Base-by-base conservation (phyloP, 2,329 filamentous ascomycete genomes). In the Mycosphaerelloides madeirae region DNA sequence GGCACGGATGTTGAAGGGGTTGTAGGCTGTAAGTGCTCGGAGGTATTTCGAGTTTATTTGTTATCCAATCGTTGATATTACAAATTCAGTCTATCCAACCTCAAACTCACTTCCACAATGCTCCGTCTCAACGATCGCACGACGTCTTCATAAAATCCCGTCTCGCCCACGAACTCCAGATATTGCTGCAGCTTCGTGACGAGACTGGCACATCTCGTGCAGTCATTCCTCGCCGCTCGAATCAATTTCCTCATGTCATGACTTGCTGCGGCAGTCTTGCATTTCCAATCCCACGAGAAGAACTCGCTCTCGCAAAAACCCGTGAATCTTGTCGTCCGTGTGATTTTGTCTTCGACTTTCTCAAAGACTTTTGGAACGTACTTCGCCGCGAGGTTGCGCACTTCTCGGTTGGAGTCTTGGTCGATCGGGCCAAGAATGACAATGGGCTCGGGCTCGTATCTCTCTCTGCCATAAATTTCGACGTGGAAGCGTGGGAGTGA, bases 391-490 rank as follows among this genome's bases (percentile, higher is more conserved):
- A 46, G 35, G 13, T 42, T 31, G 12, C 38, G 41, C 13, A 42
- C 45, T 38, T 51, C 38, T 6, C 38, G 16, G 14, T 32, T 32
- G 22, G 39, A 38, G 16, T 40, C 29, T 32, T 47, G 40, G 12
- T 50, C 45, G 2, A 40, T 37, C 3, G 50, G 50, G 7, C 53
- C 50, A 6, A 56, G 45, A 31, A 56, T 46, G 31, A 49, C 33
- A 3, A 56, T 50, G 6, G 53, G 46, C 31, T 56, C 53, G 18
- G 50, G 38, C 35, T 56, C 46, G 39, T 56, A 55, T 14, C 50
- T 42, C 2, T 48, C 39, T 31, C 34, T 37, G 8, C 41, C 43
- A 35, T 43, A 48, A 3, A 54, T 18, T 22, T 54, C 51, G 28
- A 54, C 38, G 33, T 50, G 43, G 31, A 45, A 52, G 18, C 38